phyloP scores from a whole-genome alignment of 345 rosid species.

The Citrus glauca region DNA sequence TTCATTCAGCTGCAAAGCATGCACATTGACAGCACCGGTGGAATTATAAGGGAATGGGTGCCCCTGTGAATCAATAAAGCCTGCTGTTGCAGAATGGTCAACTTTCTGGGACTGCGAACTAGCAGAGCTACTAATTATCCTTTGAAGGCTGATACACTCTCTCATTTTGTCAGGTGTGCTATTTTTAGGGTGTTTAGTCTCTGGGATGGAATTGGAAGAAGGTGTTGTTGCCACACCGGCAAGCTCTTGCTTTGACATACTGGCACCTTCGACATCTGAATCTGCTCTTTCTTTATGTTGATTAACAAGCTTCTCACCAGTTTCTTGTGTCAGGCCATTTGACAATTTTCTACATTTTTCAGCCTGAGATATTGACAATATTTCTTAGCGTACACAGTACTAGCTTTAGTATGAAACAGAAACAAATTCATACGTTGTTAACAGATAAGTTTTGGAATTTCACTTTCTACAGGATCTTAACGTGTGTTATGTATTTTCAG shows the following conservation, averaged over 20 bases:
- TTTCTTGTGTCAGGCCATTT: not conserved
- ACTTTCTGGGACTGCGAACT: not conserved
- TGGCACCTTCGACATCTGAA: not conserved
- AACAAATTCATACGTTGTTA: not conserved
- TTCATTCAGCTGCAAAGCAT: not conserved
- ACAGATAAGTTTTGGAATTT: not conserved
- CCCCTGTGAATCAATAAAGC: not conserved
- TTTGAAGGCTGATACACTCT: not conserved
- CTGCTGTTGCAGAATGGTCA: not conserved
- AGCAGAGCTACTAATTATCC: not conserved
- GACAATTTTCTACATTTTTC: not conserved
- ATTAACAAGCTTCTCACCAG: not conserved
- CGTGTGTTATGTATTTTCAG: not conserved
- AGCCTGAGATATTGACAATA: not conserved
- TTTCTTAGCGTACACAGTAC: slow-evolving; percentile 5
- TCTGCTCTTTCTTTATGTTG: not conserved
- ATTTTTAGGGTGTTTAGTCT: not conserved
- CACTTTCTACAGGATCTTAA: not conserved
- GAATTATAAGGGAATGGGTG: not conserved
- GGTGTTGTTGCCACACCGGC: not conserved
- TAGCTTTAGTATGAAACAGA: not conserved
- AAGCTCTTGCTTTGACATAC: not conserved
- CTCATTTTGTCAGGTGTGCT: not conserved
- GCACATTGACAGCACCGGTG: not conserved
- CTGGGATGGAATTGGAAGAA: slow-evolving; percentile 3